These are phyloP conservation scores for Erythrobasidium yunnanense DNA, from an alignment of 768 basidiomycete genomes.

Conservation along the genomic window DNA sequence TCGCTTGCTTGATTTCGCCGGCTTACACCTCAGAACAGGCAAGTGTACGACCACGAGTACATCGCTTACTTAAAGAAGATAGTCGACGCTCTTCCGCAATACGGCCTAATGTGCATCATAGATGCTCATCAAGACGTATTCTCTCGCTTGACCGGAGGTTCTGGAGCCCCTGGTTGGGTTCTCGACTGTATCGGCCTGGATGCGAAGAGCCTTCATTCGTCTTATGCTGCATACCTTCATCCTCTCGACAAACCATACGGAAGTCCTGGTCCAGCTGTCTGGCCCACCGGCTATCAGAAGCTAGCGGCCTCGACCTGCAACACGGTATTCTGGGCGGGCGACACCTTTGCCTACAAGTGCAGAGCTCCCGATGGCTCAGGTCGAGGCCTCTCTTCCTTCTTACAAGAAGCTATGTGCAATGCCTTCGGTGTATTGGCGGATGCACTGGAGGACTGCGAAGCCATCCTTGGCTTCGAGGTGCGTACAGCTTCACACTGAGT, in stretches of 20 bases:
- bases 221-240: slow-evolving; percentile 77
- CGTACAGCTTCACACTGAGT: no score
- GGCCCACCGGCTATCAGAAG: slow-evolving; percentile 69
- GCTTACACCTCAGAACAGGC: slow-evolving; percentile 52
- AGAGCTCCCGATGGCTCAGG: slow-evolving; percentile 50
- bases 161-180: slow-evolving; percentile 87
- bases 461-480: slow-evolving; percentile 83
- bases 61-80: slow-evolving; percentile 64
- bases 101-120: slow-evolving; percentile 63
- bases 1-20: no score
- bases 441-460: slow-evolving; percentile 60
- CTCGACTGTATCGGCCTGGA: slow-evolving; percentile 77
- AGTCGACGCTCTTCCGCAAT: slow-evolving; percentile 58
- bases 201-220: slow-evolving; percentile 62
- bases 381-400: slow-evolving; percentile 44
- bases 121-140: slow-evolving; percentile 79
- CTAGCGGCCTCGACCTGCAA: slow-evolving; percentile 87
- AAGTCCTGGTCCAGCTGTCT: slow-evolving; percentile 36
- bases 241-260: slow-evolving; percentile 49
- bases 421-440: slow-evolving; percentile 62
- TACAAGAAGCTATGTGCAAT: slow-evolving; percentile 69
- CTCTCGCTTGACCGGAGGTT: slow-evolving; percentile 88
- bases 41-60: slow-evolving; percentile 73
- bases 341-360: slow-evolving; percentile 55
- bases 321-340: slow-evolving; percentile 87